These are phyloP conservation scores for Ambrosia trifida DNA, from an alignment of 129 eudicot genomes.

Conservation along the genomic window DNA sequence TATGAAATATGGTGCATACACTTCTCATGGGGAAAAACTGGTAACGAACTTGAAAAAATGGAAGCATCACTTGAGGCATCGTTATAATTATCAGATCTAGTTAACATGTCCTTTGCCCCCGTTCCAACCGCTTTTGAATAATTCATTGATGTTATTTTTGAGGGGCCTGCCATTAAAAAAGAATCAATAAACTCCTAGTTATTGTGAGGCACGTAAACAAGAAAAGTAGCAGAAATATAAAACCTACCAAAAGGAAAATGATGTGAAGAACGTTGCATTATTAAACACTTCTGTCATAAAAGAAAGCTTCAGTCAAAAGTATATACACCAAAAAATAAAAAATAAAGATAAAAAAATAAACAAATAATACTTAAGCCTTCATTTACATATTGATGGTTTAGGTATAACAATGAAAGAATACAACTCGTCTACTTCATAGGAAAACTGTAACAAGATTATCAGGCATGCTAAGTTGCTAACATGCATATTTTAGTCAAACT, in stretches of 20 bases:
- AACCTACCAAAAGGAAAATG: slow-evolving; percentile 39
- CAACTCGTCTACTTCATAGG: neutral
- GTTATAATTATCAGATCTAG: slow-evolving; percentile 42
- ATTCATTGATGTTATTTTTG: slow-evolving; percentile 33
- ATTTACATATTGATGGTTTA: neutral
- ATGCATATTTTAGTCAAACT: neutral
- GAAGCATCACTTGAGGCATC: slow-evolving; percentile 56
- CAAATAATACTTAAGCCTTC: neutral
- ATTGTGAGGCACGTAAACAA: slow-evolving; percentile 16
- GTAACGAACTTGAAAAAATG: slow-evolving; percentile 78
- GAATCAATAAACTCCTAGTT: neutral
- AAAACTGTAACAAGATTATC: neutral
- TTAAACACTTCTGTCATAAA: slow-evolving; percentile 26
- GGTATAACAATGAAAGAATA: neutral
- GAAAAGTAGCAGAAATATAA: slow-evolving; percentile 6
- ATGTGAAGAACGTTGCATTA: slow-evolving; percentile 43
- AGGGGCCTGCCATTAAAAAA: slow-evolving; percentile 37
- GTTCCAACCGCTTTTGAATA: slow-evolving; percentile 48
- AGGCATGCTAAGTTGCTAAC: neutral
- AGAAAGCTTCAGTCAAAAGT: slow-evolving; percentile 14
- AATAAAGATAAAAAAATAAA: neutral
- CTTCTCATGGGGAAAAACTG: slow-evolving; percentile 78
- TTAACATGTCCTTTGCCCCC: slow-evolving; percentile 36
- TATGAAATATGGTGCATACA: slow-evolving; percentile 30
- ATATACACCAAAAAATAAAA: neutral